phyloP scores from a whole-genome alignment of 2,329 filamentous ascomycete genomes.

The Alternaria brassicae region DNA sequence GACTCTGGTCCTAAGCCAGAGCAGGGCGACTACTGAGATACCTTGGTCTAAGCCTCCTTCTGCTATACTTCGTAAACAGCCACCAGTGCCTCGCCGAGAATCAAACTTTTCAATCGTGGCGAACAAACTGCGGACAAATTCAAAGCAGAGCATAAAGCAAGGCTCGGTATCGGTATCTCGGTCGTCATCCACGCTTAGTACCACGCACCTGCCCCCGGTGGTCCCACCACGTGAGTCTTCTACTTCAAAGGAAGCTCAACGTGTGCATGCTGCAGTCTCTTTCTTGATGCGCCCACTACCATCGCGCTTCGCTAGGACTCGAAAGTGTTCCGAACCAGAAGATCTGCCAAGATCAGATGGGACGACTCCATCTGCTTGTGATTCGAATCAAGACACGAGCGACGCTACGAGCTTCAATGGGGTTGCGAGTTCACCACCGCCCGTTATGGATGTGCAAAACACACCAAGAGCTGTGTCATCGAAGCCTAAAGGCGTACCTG shows the following conservation, averaged over 20 bases:
- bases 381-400: conserved; percentile 2
- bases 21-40: conserved; percentile 19
- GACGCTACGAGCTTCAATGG: background rate
- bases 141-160: conserved; percentile 32
- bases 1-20: conserved; percentile 8
- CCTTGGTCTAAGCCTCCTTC: conserved; percentile 24
- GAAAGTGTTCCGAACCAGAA: conserved; percentile 15
- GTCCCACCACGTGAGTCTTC: conserved; percentile 45
- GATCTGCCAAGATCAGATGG: conserved; percentile 7
- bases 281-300: conserved; percentile 35
- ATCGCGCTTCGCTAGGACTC: conserved; percentile 25
- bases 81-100: conserved; percentile 20
- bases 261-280: conserved; percentile 33
- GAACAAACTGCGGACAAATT: conserved; percentile 25
- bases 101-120: conserved; percentile 28
- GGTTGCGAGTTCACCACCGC: conserved; percentile 2
- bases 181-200: conserved; percentile 33
- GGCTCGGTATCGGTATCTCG: conserved; percentile 29
- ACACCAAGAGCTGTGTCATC: conserved; percentile 21
- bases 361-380: conserved; percentile 9
- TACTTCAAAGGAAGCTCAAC: conserved; percentile 43
- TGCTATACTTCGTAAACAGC: conserved; percentile 23
- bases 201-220: conserved; percentile 24
- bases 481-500: conserved; percentile 16
- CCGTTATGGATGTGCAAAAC: conserved; percentile 11